Conservation (phyloP, 2,329 filamentous ascomycete species). For the Ascosphaera apis region DNA sequence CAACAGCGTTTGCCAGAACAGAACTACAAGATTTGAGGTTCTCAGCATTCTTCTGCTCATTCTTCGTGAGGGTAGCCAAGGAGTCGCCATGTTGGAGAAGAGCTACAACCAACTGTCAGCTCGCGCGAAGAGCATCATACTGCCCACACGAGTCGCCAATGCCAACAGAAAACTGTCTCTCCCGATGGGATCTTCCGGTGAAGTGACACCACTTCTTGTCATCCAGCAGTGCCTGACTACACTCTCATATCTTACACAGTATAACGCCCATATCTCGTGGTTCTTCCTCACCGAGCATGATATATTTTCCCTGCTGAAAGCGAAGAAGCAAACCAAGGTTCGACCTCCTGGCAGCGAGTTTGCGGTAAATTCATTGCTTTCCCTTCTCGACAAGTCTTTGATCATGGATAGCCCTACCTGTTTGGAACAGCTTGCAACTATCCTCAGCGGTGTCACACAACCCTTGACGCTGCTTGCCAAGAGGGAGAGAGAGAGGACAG, state of each 20-base stretch:
- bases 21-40: constrained; percentile 85
- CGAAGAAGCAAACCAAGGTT: constrained; percentile 55
- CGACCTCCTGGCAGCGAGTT: constrained; percentile 79
- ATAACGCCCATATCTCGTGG: constrained; percentile 67
- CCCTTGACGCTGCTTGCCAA: constrained; percentile 64
- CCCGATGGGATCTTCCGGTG: constrained; percentile 24
- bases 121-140: constrained; percentile 47
- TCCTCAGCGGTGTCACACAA: constrained; percentile 71
- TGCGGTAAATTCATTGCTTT: constrained; percentile 74
- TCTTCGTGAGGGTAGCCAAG: constrained; percentile 80
- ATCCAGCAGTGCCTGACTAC: constrained; percentile 86
- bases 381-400: constrained; percentile 71
- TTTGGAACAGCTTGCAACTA: constrained; percentile 76
- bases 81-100: constrained; percentile 80
- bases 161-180: constrained; percentile 26
- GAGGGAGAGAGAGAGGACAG: constrained; percentile 61
- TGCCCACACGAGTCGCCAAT: constrained; percentile 28
- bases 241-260: constrained; percentile 59
- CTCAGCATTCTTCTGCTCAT: constrained; percentile 83
- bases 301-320: constrained; percentile 51
- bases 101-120: constrained; percentile 87
- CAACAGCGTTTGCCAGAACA: constrained; percentile 79
- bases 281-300: constrained; percentile 95
- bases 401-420: constrained; percentile 94
- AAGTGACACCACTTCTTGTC: constrained; percentile 82